Base-by-base conservation (phyloP, 768 basidiomycete species). In the Polyporus arcularius region DNA sequence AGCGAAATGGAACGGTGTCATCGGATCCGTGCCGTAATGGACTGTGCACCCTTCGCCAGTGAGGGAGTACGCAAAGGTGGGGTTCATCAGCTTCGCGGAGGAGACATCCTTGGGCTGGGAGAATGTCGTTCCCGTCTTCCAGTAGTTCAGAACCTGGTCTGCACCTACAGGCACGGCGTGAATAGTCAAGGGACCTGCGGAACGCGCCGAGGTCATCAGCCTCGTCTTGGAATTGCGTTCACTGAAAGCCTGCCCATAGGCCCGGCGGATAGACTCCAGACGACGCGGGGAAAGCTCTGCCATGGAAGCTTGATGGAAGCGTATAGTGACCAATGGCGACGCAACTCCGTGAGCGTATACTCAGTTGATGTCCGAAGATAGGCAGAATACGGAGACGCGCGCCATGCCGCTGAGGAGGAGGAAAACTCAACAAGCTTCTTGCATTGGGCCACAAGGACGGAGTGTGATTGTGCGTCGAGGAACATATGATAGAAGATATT, bases 11-110 rank as follows among this genome's bases (percentile, higher is more conserved):
- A 83, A 83, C 8, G 74, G 60, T 4, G 68, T 21, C 4, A 80
- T 59, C 5, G 80, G 82, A 58, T 80, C 75, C 1, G 77, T 77
- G 7, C 76, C 80, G 60, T 81, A 79, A 55, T 83, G 80, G 1
- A 80, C 72, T 16, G 71, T 66, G 59, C 75, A 82, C 2, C 67
- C 73, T 57, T 71, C 67, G 9, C 80, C 80, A 15, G 65, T 68
- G 7, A 71, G 65, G 3, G 77, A 77, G 63, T 78, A 80, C 0
- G 74, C 73, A 52, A 82, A 82, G 0, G 79, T 80, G 3, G 82
- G 82, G 61, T 84, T 84, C 35, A 78, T 54, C 30, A 74, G 58
- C 4, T 65, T 76, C 2, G 74, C 71, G 5, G 62, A 51, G 4
- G 64, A 47, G 30, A 60, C 53, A 3, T 69, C 53, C 4, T 57